phyloP scores from a whole-genome alignment of 176 grass and related monocot genomes.

The Avena insularis region DNA sequence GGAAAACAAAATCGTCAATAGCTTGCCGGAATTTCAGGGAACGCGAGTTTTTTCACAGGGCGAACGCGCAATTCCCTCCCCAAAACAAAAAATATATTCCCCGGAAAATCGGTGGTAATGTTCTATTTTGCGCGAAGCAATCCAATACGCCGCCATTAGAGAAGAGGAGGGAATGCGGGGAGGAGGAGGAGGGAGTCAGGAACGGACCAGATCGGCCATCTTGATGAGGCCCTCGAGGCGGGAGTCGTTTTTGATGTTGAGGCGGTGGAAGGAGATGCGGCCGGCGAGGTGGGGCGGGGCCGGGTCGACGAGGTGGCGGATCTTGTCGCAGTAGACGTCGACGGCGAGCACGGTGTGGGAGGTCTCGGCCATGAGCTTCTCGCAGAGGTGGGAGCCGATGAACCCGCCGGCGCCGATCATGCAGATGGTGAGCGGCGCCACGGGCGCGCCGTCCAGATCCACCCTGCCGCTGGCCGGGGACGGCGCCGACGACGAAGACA shows the following conservation, averaged over 20 bases:
- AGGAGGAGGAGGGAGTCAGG: background rate
- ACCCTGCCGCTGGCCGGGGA: conserved; percentile 36
- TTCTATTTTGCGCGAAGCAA: background rate
- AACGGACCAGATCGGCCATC: conserved; percentile 79
- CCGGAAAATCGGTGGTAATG: background rate
- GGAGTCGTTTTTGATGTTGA: conserved; percentile 97
- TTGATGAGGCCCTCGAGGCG: conserved; percentile 95
- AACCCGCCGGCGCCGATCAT: conserved; percentile 94
- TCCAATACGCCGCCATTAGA: background rate
- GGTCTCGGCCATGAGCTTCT: conserved; percentile 96
- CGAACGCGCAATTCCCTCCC: background rate
- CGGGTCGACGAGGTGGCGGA: conserved; percentile 90
- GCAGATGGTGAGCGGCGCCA: conserved; percentile 72
- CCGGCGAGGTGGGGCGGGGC: conserved; percentile 53
- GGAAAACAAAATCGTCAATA: conserved; percentile 8
- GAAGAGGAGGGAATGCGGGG: background rate
- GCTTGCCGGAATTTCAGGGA: background rate
- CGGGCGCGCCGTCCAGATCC: conserved; percentile 85
- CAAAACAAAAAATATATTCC: background rate
- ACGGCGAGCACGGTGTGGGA: conserved; percentile 50
- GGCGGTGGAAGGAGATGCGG: conserved; percentile 93
- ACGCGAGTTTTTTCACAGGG: background rate
- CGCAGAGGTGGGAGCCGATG: conserved; percentile 98
- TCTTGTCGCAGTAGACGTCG: conserved; percentile 99
- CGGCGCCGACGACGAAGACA: conserved; percentile 8